Conservation (phyloP, 2,329 filamentous ascomycete species). For the Davidsoniella virescens region DNA sequence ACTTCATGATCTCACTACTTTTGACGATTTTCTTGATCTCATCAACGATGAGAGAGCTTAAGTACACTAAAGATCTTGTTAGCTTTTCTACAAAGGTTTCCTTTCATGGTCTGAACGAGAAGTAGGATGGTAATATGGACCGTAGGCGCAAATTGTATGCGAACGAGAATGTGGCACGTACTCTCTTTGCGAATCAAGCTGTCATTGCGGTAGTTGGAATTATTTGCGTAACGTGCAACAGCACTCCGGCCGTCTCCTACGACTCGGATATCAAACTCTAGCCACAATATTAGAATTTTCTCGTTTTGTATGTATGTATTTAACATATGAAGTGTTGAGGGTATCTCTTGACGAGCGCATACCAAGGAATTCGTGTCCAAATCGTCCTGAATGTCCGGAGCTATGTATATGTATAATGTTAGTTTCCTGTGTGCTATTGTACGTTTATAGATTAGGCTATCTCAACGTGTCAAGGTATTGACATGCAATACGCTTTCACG, state of each 20-base stretch:
- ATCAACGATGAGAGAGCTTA: conserved; percentile 75
- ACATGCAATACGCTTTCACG: too few species aligned
- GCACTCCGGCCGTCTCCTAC: conserved; percentile 87
- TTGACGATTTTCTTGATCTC: conserved; percentile 97
- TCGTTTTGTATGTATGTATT: neutral
- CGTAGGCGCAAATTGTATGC: neutral
- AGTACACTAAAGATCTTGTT: conserved; percentile 56
- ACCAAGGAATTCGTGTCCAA: conserved; percentile 97
- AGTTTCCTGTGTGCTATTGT: too few species aligned
- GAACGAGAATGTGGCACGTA: conserved; percentile 30
- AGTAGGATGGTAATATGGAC: neutral
- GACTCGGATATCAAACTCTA: conserved; percentile 92
- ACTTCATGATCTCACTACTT: conserved; percentile 95
- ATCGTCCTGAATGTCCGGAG: conserved; percentile 91
- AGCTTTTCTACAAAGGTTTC: neutral
- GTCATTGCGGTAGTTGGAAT: conserved; percentile 98
- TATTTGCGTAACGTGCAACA: conserved; percentile 93
- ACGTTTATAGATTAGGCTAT: neutral
- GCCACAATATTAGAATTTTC: neutral
- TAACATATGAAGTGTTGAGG: neutral
- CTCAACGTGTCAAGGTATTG: neutral
- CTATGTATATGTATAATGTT: conserved; percentile 29
- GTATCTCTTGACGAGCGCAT: conserved; percentile 16
- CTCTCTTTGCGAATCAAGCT: conserved; percentile 98
- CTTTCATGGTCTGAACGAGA: neutral